phyloP scores from a whole-genome alignment of 805 yeast species.

The Candida sakaeoensis region DNA sequence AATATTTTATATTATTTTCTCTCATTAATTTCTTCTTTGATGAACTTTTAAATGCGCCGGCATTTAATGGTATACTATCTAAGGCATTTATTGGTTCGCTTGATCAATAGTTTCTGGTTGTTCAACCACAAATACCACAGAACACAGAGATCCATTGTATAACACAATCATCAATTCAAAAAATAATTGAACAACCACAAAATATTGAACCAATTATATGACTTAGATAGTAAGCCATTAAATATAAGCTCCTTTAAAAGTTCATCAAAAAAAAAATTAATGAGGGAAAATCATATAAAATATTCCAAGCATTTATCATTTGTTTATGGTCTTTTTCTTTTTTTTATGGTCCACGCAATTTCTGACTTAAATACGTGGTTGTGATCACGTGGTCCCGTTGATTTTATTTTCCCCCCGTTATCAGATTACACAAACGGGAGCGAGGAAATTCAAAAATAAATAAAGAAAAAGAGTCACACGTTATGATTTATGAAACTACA shows the following conservation, averaged over 20 bases:
- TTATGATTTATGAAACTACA: conserved; percentile 14
- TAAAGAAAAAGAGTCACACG: too few relatives aligned
- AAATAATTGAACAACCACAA: background rate
- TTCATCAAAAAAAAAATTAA: background rate
- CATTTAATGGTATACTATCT: background rate
- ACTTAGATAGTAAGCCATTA: background rate
- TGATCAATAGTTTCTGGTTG: background rate
- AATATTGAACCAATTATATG: background rate
- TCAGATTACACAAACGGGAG: background rate
- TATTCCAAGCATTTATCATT: background rate
- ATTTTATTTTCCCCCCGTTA: background rate
- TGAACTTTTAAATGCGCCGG: background rate
- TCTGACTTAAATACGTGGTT: background rate
- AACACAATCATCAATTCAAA: background rate
- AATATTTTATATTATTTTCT: background rate
- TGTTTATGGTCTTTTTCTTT: background rate
- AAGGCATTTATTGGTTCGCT: background rate
- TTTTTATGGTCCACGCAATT: background rate
- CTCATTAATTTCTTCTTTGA: background rate
- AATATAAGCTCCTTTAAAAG: background rate
- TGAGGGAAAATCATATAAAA: background rate
- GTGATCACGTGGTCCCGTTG: background rate
- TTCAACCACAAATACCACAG: background rate
- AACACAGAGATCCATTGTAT: background rate
- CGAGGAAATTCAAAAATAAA: too few relatives aligned